These are phyloP conservation scores for Entoloma clypeatum DNA, from an alignment of 1,284 basidiomycete species.

Conservation along the genomic window DNA sequence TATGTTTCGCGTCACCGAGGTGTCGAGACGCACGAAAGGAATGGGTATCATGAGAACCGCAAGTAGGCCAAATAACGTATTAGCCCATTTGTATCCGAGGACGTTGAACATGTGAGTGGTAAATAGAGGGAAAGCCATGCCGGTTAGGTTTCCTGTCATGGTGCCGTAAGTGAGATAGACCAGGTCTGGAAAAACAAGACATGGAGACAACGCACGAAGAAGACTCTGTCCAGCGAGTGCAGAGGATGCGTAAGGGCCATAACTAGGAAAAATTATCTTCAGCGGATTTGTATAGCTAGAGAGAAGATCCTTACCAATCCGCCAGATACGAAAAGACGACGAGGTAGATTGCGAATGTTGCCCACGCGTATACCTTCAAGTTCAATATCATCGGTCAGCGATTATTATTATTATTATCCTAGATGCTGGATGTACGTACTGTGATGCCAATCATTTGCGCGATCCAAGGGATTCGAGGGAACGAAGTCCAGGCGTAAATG, in stretches of 20 bases:
- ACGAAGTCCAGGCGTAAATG: slow-evolving; percentile 63
- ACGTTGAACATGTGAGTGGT: slow-evolving; percentile 56
- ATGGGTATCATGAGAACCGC: slow-evolving; percentile 36
- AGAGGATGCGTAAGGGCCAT: slow-evolving; percentile 72
- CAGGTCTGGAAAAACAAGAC: background rate
- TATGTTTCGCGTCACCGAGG: background rate
- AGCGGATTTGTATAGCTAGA: background rate
- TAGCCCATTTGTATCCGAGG: slow-evolving; percentile 68
- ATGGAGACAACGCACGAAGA: slow-evolving; percentile 46
- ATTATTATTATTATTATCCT: no score
- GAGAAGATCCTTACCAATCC: slow-evolving; percentile 49
- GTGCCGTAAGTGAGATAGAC: background rate
- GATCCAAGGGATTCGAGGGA: slow-evolving; percentile 52
- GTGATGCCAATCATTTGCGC: slow-evolving; percentile 50
- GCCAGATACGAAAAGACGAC: slow-evolving; percentile 70
- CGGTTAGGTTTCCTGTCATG: slow-evolving; percentile 53
- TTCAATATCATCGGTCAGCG: slow-evolving; percentile 3
- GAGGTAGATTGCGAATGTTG: slow-evolving; percentile 58
- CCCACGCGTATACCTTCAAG: slow-evolving; percentile 50
- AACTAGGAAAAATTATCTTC: slow-evolving; percentile 34
- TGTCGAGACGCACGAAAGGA: slow-evolving; percentile 11
- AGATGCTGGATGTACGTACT: slow-evolving; percentile 28
- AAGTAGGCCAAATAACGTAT: slow-evolving; percentile 62
- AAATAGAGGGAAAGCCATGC: slow-evolving; percentile 62
- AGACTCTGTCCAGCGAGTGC: slow-evolving; percentile 77